A percentile compares a stretch with the other conserved stretches of the same genome.
Evolutionary conservation across 169 alveolate genomes (phyloP).

Genomic region (Plasmodium cynomolgi): DNA sequence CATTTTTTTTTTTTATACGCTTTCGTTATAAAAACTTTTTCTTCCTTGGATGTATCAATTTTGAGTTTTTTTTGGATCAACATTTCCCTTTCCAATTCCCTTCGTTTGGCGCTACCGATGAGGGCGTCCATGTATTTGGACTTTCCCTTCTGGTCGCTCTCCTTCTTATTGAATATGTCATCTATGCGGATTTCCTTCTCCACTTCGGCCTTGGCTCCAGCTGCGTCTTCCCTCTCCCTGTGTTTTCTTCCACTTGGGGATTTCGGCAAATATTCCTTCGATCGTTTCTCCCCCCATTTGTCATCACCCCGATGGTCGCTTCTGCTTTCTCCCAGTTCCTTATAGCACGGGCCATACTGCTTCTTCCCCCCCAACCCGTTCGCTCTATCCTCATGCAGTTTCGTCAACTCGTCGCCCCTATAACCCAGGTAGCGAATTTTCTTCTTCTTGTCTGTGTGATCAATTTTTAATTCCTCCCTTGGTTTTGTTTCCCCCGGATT

Average conservation of each 20-base stretch:
- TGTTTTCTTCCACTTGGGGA: background rate
- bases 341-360: background rate
- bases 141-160: constrained; percentile 54
- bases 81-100: constrained; percentile 82
- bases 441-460: constrained; percentile 6
- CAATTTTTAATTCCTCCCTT: background rate
- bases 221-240: background rate
- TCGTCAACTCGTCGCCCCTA: constrained; percentile 56
- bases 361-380: background rate
- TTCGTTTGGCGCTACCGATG: constrained; percentile 80
- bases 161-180: constrained; percentile 12
- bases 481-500: background rate
- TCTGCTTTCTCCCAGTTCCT: background rate
- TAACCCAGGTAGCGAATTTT: constrained; percentile 56
- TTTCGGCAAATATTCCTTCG: background rate
- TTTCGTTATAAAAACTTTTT: constrained; percentile 83
- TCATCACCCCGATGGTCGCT: constrained; percentile 7
- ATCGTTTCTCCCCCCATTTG: background rate
- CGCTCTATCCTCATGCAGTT: background rate
- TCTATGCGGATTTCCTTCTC: constrained; percentile 33
- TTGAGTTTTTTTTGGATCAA: constrained; percentile 82
- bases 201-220: background rate
- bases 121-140: constrained; percentile 82
- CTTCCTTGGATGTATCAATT: constrained; percentile 76
- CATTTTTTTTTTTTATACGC: constrained; percentile 84